Evolutionary conservation across 1,284 basidiomycete genomes (phyloP).

Genomic region (Pisolithus thermaeus): DNA sequence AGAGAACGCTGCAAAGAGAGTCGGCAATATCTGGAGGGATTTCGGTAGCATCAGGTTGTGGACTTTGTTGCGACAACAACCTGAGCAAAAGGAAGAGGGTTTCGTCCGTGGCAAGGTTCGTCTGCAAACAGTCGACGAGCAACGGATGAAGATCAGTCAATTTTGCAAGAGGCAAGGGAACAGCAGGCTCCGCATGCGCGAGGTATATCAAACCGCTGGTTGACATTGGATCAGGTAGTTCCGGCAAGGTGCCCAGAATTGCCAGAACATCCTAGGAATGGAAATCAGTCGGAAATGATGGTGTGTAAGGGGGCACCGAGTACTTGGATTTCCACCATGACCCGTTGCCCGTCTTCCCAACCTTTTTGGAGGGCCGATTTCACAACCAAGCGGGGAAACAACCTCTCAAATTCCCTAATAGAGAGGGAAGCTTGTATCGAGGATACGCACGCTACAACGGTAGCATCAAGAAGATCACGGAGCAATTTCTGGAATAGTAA

Average conservation of each 20-base stretch:
- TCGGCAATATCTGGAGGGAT: conserved; percentile 38
- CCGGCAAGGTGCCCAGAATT: conserved; percentile 4
- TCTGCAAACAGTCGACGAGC: conserved; percentile 46
- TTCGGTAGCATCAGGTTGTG: conserved; percentile 16
- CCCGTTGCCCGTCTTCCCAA: conserved; percentile 37
- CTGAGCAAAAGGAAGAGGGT: conserved; percentile 49
- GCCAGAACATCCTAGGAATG: conserved; percentile 16
- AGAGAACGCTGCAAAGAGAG: conserved; percentile 45
- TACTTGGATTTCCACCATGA: conserved; percentile 36
- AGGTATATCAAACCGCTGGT: conserved; percentile 42
- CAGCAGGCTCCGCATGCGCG: conserved; percentile 34
- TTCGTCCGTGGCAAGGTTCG: conserved; percentile 50
- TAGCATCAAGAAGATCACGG: conserved; percentile 34
- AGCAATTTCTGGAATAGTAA: conserved; percentile 34
- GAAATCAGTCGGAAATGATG: conserved; percentile 8
- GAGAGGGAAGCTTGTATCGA: conserved; percentile 40
- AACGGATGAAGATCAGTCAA: conserved; percentile 38
- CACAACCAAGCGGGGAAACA: conserved; percentile 41
- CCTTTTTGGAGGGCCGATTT: conserved; percentile 25
- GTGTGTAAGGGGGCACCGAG: conserved; percentile 10
- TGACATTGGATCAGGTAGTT: conserved; percentile 14
- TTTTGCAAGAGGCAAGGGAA: conserved; percentile 18
- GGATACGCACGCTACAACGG: conserved; percentile 35
- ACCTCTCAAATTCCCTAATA: conserved; percentile 38
- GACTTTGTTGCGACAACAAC: conserved; percentile 30